A percentile compares a stretch with the other conserved stretches of the same genome.
phyloP scores from a whole-genome alignment of 352 stramenopile genomes.

The Vaucheria bursata region DNA sequence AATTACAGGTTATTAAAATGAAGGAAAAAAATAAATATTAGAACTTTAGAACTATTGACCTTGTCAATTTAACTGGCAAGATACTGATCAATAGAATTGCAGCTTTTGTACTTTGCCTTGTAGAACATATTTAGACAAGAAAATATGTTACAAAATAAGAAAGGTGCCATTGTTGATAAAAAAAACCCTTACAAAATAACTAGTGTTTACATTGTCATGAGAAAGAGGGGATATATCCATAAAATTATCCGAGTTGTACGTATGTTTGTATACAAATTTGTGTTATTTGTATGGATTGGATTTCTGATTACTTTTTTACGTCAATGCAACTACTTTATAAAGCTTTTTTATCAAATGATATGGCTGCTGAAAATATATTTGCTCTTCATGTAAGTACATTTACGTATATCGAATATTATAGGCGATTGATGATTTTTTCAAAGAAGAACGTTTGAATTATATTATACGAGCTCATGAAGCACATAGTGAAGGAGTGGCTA shows the following conservation, averaged over 20 bases:
- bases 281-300: neutral
- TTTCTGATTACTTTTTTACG: neutral
- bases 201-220: too few species aligned
- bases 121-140: too few species aligned
- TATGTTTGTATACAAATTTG: neutral
- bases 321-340: too few species aligned
- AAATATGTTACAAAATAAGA: too few species aligned
- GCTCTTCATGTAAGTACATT: too few species aligned
- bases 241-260: neutral
- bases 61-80: too few species aligned
- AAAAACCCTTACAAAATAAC: too few species aligned
- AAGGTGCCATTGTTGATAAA: too few species aligned
- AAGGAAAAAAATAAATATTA: neutral
- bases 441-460: constrained; percentile 62
- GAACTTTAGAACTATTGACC: neutral
- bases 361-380: constrained; percentile 21
- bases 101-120: too few species aligned
- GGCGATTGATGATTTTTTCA: constrained; percentile 58
- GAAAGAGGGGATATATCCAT: neutral
- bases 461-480: constrained; percentile 80
- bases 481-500: constrained; percentile 62
- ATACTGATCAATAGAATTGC: too few species aligned
- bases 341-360: neutral
- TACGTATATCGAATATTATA: too few species aligned
- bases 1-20: neutral